These are phyloP conservation scores for Sonneratia alba DNA, from an alignment of 345 rosid species.

Conservation along the genomic window DNA sequence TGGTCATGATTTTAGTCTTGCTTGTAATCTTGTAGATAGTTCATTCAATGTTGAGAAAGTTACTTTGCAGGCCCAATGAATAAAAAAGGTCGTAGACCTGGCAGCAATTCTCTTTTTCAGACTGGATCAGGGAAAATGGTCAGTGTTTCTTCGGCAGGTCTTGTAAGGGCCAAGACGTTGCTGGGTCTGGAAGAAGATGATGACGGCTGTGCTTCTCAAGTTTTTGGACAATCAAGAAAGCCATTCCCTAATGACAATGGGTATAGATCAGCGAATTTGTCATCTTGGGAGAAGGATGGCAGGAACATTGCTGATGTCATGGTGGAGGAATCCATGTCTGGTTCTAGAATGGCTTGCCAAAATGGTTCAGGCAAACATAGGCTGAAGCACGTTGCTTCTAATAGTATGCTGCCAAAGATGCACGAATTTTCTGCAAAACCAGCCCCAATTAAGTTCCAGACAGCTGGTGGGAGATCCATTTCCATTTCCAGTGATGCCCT, in stretches of 20 bases:
- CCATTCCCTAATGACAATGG: conserved; percentile 15
- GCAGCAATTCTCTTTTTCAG: conserved; percentile 45
- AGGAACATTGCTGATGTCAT: conserved; percentile 10
- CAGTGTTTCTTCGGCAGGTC: conserved; percentile 51
- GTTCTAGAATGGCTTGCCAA: conserved; percentile 21
- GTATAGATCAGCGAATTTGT: conserved; percentile 14
- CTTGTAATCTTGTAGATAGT: background rate
- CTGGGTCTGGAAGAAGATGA: conserved; percentile 50
- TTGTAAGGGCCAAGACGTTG: conserved; percentile 59
- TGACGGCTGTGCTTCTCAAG: conserved; percentile 19
- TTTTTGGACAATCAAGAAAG: conserved; percentile 22
- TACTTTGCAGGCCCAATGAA: conserved; percentile 25
- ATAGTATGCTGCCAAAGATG: conserved; percentile 18
- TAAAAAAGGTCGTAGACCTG: background rate
- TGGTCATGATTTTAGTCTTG: background rate
- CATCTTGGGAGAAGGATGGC: conserved; percentile 14
- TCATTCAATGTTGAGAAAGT: background rate
- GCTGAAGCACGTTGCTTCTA: conserved; percentile 15
- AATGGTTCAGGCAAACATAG: conserved; percentile 21
- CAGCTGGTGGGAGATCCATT: conserved; percentile 83
- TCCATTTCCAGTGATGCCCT: conserved; percentile 82
- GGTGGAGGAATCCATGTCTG: conserved; percentile 20
- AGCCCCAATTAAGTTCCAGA: conserved; percentile 63
- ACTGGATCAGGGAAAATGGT: conserved; percentile 74
- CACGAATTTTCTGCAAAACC: conserved; percentile 27